Evolutionary conservation across 192 early-diverging fungal species (phyloP).

Genomic region (Coemansia sp.): DNA sequence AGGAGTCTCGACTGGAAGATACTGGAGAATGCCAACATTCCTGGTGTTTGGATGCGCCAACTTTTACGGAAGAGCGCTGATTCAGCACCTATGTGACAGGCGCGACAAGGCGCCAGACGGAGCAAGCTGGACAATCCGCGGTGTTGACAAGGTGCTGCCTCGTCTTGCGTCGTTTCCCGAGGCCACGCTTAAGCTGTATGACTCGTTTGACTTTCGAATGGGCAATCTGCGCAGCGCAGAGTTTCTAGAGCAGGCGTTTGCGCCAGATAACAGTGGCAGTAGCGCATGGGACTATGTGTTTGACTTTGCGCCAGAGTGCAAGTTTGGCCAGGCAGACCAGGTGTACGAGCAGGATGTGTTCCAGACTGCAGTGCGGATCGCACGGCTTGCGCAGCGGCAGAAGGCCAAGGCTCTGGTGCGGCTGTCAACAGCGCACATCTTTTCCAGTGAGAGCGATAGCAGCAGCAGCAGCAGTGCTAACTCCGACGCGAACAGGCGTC

Average conservation of each 20-base stretch:
- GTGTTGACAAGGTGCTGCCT: constrained; percentile 45
- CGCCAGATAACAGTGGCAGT: constrained; percentile 58
- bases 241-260: constrained; percentile 69
- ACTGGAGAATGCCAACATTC: constrained; percentile 33
- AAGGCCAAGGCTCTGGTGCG: constrained; percentile 78
- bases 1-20: too few relatives aligned
- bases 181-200: constrained; percentile 18
- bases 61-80: constrained; percentile 49
- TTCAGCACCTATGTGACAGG: constrained; percentile 32
- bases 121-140: constrained; percentile 38
- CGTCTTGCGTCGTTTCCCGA: constrained; percentile 35
- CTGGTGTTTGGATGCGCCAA: constrained; percentile 41
- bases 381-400: constrained; percentile 77
- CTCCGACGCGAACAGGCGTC: background rate
- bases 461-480: background rate
- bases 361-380: constrained; percentile 72
- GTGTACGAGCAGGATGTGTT: constrained; percentile 57
- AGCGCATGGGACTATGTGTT: constrained; percentile 86
- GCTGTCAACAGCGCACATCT: constrained; percentile 90
- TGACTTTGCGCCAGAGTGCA: constrained; percentile 93
- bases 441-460: constrained; percentile 23
- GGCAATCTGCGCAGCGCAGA: constrained; percentile 42
- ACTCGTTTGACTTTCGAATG: constrained; percentile 43
- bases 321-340: constrained; percentile 82
- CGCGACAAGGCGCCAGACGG: constrained; percentile 13